Percentiles rank a stretch among this genome's conserved stretches.
Conservation (phyloP, 225 moss, liverwort and hornwort genomes). For the Polytrichum formosum region DNA sequence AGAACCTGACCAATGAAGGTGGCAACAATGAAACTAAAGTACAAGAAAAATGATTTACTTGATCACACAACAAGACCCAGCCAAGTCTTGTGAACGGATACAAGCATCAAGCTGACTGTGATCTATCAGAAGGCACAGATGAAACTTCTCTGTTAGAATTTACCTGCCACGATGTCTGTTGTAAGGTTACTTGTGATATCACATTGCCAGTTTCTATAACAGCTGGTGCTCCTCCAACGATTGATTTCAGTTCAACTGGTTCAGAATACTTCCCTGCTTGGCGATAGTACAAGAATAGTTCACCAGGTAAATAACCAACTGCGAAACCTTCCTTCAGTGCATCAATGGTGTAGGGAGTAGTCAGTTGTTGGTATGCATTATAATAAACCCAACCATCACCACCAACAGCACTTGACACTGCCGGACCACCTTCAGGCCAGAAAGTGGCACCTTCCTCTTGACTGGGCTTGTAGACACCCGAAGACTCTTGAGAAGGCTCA, state of each 20-base stretch:
- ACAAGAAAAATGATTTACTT: too few species aligned
- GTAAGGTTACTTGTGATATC: too few species aligned
- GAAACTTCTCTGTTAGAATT: too few species aligned
- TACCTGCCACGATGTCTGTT: too few species aligned
- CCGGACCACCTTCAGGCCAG: constrained; percentile 10
- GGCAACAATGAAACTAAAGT: too few species aligned
- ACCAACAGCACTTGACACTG: constrained; percentile 7
- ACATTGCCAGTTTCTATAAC: constrained; percentile 8
- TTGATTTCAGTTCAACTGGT: constrained; percentile 30
- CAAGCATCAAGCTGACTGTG: too few species aligned
- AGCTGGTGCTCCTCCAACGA: constrained; percentile 16
- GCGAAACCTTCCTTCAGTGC: constrained; percentile 26
- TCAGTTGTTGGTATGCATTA: constrained; percentile 30
- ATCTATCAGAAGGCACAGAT: too few species aligned
- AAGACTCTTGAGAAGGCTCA: constrained; percentile 3
- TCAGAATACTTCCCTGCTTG: constrained; percentile 32
- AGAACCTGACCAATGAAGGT: too few species aligned
- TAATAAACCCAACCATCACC: constrained; percentile 47
- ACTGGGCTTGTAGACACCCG: constrained; percentile 3
- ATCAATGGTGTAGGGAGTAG: constrained; percentile 38
- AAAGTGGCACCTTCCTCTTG: constrained; percentile 10
- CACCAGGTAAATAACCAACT: constrained; percentile 32
- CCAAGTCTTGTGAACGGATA: too few species aligned
- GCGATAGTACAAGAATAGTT: constrained; percentile 32
- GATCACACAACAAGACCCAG: too few species aligned